A percentile compares a stretch with the other conserved stretches of the same genome.
Conservation (phyloP, 164 flowering plant genomes). For the Brasenia schreberi region DNA sequence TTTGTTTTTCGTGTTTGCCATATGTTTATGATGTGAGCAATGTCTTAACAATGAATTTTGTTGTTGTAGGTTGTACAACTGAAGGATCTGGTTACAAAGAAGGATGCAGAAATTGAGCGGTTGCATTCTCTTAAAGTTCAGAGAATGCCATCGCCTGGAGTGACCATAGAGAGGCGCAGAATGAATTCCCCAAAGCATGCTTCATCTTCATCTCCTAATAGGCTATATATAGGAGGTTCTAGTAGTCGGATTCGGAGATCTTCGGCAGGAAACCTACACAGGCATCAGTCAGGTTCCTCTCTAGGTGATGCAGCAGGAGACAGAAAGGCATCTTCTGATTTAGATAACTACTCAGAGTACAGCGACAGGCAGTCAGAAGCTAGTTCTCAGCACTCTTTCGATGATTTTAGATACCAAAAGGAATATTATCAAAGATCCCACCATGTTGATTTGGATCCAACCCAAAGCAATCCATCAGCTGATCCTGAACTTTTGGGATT, state of each 20-base stretch:
- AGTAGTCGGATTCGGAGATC: constrained; percentile 17
- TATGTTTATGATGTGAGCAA: no score
- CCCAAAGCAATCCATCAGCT: constrained; percentile 16
- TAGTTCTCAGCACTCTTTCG: constrained; percentile 29
- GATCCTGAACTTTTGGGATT: constrained; percentile 34
- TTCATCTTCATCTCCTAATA: constrained; percentile 24
- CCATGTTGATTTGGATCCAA: constrained; percentile 12
- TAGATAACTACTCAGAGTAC: constrained; percentile 25
- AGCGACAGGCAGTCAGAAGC: constrained; percentile 31
- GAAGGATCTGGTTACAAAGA: constrained; percentile 62
- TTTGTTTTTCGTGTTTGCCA: no score
- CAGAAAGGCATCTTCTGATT: constrained; percentile 21
- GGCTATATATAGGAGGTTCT: constrained; percentile 11
- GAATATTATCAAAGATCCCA: constrained; percentile 23
- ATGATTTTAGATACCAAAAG: constrained; percentile 26
- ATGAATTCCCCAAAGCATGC: constrained; percentile 20
- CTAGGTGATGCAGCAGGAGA: constrained; percentile 8
- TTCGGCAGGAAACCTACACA: constrained; percentile 15
- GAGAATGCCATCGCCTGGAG: constrained; percentile 23
- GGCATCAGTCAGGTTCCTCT: not conserved
- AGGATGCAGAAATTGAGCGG: constrained; percentile 83
- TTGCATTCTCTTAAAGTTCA: constrained; percentile 46
- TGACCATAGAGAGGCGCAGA: constrained; percentile 22
- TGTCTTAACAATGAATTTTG: no score
- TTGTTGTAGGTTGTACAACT: constrained; percentile 60